Percentiles rank a stretch among this genome's conserved stretches.
These are phyloP conservation scores for Jacaranda copaia DNA, from an alignment of 257 asterid species.

Conservation along the genomic window DNA sequence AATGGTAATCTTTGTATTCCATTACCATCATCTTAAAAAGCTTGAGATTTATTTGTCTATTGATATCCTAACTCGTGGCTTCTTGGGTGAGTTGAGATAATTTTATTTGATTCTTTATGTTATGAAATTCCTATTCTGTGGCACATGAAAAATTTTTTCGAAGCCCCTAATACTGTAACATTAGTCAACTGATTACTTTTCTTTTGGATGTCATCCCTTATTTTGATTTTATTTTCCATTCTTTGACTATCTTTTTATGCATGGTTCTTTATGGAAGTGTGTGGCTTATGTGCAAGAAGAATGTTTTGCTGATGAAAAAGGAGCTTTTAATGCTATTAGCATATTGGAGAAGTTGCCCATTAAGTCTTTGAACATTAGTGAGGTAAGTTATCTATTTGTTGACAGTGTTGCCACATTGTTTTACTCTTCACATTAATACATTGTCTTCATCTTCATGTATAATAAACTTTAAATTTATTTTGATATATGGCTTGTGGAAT, in stretches of 20 bases:
- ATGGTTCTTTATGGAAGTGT: slow-evolving; percentile 58
- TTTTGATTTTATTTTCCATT: slow-evolving; percentile 26
- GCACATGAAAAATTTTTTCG: slow-evolving; percentile 26
- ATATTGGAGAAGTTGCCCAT: slow-evolving; percentile 66
- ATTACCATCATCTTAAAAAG: neutral
- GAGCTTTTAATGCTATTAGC: slow-evolving; percentile 79
- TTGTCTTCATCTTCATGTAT: slow-evolving; percentile 22
- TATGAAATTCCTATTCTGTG: slow-evolving; percentile 16
- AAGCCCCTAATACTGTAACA: slow-evolving; percentile 5
- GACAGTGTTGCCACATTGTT: slow-evolving; percentile 22
- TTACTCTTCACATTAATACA: neutral
- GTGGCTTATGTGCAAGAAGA: slow-evolving; percentile 85
- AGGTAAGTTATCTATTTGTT: slow-evolving; percentile 54
- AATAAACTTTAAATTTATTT: slow-evolving; percentile 18
- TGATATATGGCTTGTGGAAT: slow-evolving; percentile 77
- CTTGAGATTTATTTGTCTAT: slow-evolving; percentile 11
- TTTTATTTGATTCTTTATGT: neutral
- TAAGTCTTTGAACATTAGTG: slow-evolving; percentile 48
- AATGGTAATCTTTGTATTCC: slow-evolving; percentile 59
- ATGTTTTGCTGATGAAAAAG: slow-evolving; percentile 91
- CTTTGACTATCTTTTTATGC: neutral
- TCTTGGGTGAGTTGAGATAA: neutral
- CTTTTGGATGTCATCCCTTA: slow-evolving; percentile 5
- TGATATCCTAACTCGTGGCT: slow-evolving; percentile 19
- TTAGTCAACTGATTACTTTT: neutral